Evolutionary conservation across 2,329 filamentous ascomycete species (phyloP).

Genomic region (Aureobasidium sp.): DNA sequence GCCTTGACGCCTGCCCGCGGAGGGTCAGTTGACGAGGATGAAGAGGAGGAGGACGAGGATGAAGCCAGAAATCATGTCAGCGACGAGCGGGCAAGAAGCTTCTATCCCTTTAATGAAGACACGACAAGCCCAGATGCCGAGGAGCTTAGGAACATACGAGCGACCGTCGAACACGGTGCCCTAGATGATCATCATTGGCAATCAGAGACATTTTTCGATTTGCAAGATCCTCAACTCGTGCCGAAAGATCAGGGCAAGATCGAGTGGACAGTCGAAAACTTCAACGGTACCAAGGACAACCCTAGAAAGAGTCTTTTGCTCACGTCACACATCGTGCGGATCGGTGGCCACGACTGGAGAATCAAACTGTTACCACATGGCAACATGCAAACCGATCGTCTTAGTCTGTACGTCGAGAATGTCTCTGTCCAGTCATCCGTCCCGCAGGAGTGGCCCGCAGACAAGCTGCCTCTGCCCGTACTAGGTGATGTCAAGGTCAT

Average conservation of each 20-base stretch:
- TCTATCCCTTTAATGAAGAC: conserved; percentile 52
- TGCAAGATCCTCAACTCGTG: conserved; percentile 53
- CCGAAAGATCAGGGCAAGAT: conserved; percentile 50
- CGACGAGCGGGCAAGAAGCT: conserved; percentile 30
- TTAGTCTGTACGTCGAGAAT: conserved; percentile 57
- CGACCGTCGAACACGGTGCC: conserved; percentile 46
- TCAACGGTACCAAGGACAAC: conserved; percentile 54
- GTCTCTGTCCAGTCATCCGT: conserved; percentile 37
- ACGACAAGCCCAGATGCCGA: conserved; percentile 48
- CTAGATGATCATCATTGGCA: conserved; percentile 54
- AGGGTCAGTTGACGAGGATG: conserved; percentile 20
- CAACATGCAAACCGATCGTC: conserved; percentile 47
- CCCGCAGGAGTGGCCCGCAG: conserved; percentile 22
- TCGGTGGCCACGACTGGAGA: conserved; percentile 57
- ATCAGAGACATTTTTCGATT: conserved; percentile 46
- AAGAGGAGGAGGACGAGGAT: conserved; percentile 23
- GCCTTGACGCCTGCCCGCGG: neutral
- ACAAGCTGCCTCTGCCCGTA: conserved; percentile 25
- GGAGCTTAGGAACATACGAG: conserved; percentile 53
- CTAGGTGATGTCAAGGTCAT: conserved; percentile 25
- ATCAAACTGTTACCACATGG: conserved; percentile 60
- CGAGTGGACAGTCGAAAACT: conserved; percentile 52
- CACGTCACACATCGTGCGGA: conserved; percentile 48
- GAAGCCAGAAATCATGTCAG: conserved; percentile 21
- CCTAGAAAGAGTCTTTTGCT: conserved; percentile 54